phyloP scores from a whole-genome alignment of 495 filamentous ascomycete species.

The Hypoxylon trugodes region DNA sequence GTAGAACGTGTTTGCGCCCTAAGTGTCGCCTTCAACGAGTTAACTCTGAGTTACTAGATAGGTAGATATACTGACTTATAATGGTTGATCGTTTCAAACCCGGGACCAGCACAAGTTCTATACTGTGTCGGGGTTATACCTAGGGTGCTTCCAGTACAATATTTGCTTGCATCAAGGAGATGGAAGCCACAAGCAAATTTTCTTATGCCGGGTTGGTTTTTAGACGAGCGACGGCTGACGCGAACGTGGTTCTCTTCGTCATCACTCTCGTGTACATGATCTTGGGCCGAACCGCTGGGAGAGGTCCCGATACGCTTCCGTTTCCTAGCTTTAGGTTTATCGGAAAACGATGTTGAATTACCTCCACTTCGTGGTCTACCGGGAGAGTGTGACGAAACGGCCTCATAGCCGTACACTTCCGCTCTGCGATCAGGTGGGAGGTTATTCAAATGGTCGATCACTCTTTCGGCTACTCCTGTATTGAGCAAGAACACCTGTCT shows the following conservation, averaged over 20 bases:
- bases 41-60: no score
- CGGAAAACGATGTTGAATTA: background rate
- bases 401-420: conserved; percentile 8
- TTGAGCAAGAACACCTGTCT: conserved; percentile 7
- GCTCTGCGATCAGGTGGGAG: conserved; percentile 7
- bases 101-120: conserved; percentile 16
- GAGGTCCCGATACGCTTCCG: background rate
- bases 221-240: background rate
- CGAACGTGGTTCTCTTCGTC: conserved; percentile 8
- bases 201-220: background rate
- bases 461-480: background rate
- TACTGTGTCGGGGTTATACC: background rate
- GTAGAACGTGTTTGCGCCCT: no score
- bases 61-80: conserved; percentile 14
- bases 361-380: background rate
- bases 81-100: conserved; percentile 11
- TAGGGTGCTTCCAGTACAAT: background rate
- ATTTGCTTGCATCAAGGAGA: conserved; percentile 5
- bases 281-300: background rate
- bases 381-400: background rate
- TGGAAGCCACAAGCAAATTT: conserved; percentile 23
- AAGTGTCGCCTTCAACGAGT: no score
- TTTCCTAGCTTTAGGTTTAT: background rate
- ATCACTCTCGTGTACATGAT: background rate
- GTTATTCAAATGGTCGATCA: conserved; percentile 1